These are phyloP conservation scores for Colletotrichum sp. DNA, from an alignment of 2,329 filamentous ascomycete species.

Conservation along the genomic window DNA sequence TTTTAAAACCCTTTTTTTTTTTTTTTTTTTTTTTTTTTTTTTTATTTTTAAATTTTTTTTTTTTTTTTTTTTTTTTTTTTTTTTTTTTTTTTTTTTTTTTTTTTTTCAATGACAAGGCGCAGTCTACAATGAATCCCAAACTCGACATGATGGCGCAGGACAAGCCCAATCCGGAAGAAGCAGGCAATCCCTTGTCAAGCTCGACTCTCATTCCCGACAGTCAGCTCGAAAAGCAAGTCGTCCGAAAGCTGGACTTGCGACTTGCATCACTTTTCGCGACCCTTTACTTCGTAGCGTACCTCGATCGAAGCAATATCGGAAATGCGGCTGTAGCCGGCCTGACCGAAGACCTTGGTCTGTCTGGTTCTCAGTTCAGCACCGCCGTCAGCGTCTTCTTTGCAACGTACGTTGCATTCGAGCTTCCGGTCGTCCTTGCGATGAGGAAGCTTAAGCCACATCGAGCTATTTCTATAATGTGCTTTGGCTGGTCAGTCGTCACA, in stretches of 20 bases:
- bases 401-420: conserved; percentile 65
- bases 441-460: neutral
- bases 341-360: conserved; percentile 54
- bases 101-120: neutral
- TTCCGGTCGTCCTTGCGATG: conserved; percentile 43
- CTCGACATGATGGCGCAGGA: neutral
- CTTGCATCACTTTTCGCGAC: neutral
- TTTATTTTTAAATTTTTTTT: too few relatives aligned
- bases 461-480: conserved; percentile 7
- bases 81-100: too few relatives aligned
- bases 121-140: neutral
- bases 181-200: neutral
- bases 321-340: conserved; percentile 67
- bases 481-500: conserved; percentile 9
- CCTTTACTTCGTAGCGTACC: conserved; percentile 16
- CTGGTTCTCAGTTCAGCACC: conserved; percentile 61
- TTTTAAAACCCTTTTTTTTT: too few relatives aligned
- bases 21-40: too few relatives aligned
- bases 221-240: neutral
- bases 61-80: too few relatives aligned
- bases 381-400: conserved; percentile 65
- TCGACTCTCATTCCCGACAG: neutral
- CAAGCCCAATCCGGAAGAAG: neutral
- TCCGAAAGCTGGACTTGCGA: neutral
- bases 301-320: conserved; percentile 47